Percentiles rank a stretch among this genome's conserved stretches.
Conservation (phyloP, 495 filamentous ascomycete species). For the Penicillium maclennaniae region DNA sequence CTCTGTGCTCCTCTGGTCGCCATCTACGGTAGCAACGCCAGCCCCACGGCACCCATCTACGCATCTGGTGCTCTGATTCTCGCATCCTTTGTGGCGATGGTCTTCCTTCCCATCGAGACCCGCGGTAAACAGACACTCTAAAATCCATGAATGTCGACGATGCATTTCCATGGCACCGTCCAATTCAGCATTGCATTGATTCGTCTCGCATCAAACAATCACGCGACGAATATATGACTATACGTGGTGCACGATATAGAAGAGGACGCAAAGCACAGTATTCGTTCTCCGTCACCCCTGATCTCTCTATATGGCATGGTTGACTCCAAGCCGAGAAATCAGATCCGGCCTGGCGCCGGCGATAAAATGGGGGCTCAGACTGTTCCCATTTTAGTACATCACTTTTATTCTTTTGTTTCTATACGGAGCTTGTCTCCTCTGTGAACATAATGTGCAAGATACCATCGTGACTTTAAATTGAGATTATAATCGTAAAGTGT, state of each 20-base stretch:
- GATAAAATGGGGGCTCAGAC: neutral
- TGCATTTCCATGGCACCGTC: neutral
- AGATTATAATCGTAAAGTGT: neutral
- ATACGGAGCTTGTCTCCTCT: neutral
- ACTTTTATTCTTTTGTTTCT: neutral
- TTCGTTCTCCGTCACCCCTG: no score
- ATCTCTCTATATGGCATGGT: no score
- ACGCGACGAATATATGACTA: neutral
- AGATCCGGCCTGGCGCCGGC: slow-evolving; percentile 2
- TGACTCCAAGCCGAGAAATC: neutral
- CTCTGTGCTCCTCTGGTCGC: slow-evolving; percentile 57
- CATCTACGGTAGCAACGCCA: slow-evolving; percentile 40
- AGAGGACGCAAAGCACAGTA: neutral
- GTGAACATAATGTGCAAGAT: slow-evolving; percentile 13
- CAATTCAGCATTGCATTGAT: neutral
- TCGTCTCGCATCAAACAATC: neutral
- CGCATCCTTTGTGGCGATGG: slow-evolving; percentile 50
- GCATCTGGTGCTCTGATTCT: slow-evolving; percentile 50
- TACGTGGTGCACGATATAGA: neutral
- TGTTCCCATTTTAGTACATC: neutral
- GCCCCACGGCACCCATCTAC: slow-evolving; percentile 50
- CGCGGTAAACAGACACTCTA: slow-evolving; percentile 47
- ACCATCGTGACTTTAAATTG: slow-evolving; percentile 12
- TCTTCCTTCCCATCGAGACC: slow-evolving; percentile 51
- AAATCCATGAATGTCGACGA: neutral